These are phyloP conservation scores for Cladosporium sp. DNA, from an alignment of 2,329 filamentous ascomycete species.

Conservation along the genomic window DNA sequence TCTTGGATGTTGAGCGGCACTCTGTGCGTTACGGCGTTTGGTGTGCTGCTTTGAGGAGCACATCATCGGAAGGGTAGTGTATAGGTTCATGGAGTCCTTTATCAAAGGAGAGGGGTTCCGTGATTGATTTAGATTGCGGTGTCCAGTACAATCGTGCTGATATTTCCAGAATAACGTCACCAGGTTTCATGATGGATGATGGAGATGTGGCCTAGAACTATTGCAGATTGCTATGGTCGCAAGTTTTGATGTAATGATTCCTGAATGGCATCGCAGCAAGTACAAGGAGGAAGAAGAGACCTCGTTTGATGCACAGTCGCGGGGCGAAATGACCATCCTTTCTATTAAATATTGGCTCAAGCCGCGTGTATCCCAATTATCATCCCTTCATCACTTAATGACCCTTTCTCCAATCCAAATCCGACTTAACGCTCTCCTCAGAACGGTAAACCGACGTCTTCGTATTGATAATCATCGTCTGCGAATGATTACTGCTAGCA, in stretches of 20 bases:
- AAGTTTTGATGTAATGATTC: neutral
- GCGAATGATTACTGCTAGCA: slow-evolving; percentile 9
- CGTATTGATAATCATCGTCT: slow-evolving; percentile 14
- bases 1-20: neutral
- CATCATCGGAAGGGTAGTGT: neutral
- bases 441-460: slow-evolving; percentile 12
- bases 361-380: neutral
- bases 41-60: neutral
- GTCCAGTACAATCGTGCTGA: neutral
- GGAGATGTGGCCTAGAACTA: neutral
- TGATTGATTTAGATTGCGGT: neutral
- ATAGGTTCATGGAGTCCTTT: neutral
- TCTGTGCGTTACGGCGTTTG: neutral
- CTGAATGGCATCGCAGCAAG: neutral
- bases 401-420: neutral
- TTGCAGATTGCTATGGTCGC: neutral
- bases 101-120: neutral
- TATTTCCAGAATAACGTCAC: neutral
- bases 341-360: neutral
- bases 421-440: slow-evolving; percentile 7
- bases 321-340: neutral
- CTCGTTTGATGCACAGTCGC: neutral
- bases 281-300: neutral
- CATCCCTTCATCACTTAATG: neutral
- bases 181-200: neutral